A percentile compares a stretch with the other conserved stretches of the same genome.
Evolutionary conservation across 441 rosid genomes (phyloP).

Genomic region (Adansonia madagascariensis): DNA sequence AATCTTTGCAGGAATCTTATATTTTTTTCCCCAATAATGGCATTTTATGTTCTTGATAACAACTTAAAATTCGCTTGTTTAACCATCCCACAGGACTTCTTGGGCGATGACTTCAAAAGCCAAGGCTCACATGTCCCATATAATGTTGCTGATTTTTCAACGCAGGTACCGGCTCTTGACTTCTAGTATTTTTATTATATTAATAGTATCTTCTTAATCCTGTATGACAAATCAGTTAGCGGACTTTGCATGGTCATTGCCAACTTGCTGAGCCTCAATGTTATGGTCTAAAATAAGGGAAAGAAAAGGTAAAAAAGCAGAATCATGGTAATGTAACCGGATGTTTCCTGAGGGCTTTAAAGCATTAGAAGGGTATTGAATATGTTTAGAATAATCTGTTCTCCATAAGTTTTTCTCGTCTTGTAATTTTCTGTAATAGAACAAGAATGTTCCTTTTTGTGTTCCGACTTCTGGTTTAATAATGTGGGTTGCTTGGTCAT

Average conservation of each 20-base stretch:
- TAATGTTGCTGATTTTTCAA: slow-evolving; percentile 81
- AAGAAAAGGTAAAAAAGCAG: neutral
- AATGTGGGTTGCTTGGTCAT: slow-evolving; percentile 5
- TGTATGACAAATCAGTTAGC: neutral
- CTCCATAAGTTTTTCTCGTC: neutral
- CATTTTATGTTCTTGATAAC: slow-evolving; percentile 14
- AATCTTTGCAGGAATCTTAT: neutral
- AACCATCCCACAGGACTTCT: slow-evolving; percentile 64
- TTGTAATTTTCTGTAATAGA: neutral
- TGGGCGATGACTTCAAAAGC: slow-evolving; percentile 96
- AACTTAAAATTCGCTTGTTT: slow-evolving; percentile 7
- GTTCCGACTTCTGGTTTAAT: slow-evolving; percentile 3
- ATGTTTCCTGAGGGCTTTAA: neutral
- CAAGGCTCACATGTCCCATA: slow-evolving; percentile 98
- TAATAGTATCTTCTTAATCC: slow-evolving; percentile 3
- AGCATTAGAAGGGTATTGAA: neutral
- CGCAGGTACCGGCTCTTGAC: slow-evolving; percentile 61
- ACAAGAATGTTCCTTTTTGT: slow-evolving; percentile 1
- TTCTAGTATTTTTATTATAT: slow-evolving; percentile 13
- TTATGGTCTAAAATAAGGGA: neutral
- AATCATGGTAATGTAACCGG: neutral
- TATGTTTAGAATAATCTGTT: slow-evolving; percentile 6
- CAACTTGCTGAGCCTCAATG: neutral
- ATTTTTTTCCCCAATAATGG: neutral
- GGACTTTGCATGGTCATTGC: slow-evolving; percentile 8